phyloP scores from a whole-genome alignment of 371 early-diverging fungal genomes.

The Parasitella parasitica region DNA sequence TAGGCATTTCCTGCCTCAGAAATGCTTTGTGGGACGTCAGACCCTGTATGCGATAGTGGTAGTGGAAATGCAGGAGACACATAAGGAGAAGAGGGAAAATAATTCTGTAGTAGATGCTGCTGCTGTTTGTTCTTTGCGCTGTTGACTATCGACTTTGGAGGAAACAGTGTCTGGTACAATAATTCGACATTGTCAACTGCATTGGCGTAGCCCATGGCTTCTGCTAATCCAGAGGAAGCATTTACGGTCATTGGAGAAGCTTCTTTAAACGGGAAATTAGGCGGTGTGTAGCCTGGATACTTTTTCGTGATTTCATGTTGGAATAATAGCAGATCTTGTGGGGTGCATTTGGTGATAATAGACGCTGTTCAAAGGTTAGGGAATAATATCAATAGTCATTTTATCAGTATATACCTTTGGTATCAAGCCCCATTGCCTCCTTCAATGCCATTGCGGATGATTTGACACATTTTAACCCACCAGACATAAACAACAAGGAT shows the following conservation, averaged over 20 bases:
- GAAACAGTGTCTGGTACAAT: slow-evolving; percentile 5
- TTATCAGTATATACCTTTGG: background rate
- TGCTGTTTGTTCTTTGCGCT: background rate
- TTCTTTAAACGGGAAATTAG: slow-evolving; percentile 19
- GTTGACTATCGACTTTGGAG: background rate
- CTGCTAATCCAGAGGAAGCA: slow-evolving; percentile 16
- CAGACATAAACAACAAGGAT: slow-evolving; percentile 60
- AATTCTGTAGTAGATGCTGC: background rate
- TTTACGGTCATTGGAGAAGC: background rate
- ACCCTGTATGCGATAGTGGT: background rate
- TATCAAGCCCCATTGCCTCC: slow-evolving; percentile 13
- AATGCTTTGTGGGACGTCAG: slow-evolving; percentile 53
- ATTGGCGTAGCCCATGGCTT: background rate
- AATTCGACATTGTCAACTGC: background rate
- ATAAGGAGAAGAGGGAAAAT: background rate
- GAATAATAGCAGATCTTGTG: slow-evolving; percentile 60
- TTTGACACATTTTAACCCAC: slow-evolving; percentile 52
- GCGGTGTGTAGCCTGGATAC: slow-evolving; percentile 61
- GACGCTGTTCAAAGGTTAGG: background rate
- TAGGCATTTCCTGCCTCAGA: slow-evolving; percentile 64
- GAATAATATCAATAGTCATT: too few species aligned
- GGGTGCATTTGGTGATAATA: slow-evolving; percentile 56
- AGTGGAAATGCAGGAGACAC: background rate
- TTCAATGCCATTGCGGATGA: background rate
- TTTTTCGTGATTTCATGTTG: slow-evolving; percentile 54